A percentile compares a stretch with the other conserved stretches of the same genome.
phyloP scores from a whole-genome alignment of 345 rosid genomes.

The Aquilaria malaccensis region DNA sequence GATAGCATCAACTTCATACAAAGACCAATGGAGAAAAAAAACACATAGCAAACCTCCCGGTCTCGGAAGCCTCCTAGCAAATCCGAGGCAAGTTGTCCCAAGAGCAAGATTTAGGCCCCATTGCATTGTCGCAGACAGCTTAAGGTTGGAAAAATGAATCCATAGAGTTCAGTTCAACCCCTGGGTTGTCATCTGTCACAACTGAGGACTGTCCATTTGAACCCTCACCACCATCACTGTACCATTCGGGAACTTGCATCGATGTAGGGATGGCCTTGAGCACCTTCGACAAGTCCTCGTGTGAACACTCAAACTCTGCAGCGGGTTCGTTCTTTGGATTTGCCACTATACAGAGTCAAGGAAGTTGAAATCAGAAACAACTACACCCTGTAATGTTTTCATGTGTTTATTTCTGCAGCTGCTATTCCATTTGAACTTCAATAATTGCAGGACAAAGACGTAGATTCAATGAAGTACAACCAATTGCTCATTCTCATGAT shows the following conservation, averaged over 20 bases:
- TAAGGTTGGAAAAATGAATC: conserved; percentile 40
- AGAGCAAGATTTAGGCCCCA: conserved; percentile 25
- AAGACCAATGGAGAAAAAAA: too few species aligned
- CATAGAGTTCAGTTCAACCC: conserved; percentile 48
- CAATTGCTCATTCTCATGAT: background rate
- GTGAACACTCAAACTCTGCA: conserved; percentile 29
- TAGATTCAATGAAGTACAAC: background rate
- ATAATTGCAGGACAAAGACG: background rate
- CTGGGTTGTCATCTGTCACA: conserved; percentile 42
- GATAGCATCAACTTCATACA: too few species aligned
- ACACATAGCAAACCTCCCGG: too few species aligned
- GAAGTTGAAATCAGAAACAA: background rate
- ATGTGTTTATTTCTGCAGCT: background rate
- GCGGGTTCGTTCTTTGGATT: conserved; percentile 32
- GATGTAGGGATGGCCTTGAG: conserved; percentile 23
- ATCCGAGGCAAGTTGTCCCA: conserved; percentile 47
- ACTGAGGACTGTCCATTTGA: conserved; percentile 54
- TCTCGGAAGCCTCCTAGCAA: conserved; percentile 5
- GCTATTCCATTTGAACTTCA: conserved; percentile 2
- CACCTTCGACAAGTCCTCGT: conserved; percentile 43
- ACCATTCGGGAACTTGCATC: conserved; percentile 32
- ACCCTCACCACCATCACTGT: conserved; percentile 38
- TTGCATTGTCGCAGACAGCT: conserved; percentile 24
- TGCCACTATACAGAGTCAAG: conserved; percentile 16
- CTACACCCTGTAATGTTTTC: background rate